Base-by-base conservation (phyloP, 2,329 filamentous ascomycete species). In the Hirsutella rhossiliensis region DNA sequence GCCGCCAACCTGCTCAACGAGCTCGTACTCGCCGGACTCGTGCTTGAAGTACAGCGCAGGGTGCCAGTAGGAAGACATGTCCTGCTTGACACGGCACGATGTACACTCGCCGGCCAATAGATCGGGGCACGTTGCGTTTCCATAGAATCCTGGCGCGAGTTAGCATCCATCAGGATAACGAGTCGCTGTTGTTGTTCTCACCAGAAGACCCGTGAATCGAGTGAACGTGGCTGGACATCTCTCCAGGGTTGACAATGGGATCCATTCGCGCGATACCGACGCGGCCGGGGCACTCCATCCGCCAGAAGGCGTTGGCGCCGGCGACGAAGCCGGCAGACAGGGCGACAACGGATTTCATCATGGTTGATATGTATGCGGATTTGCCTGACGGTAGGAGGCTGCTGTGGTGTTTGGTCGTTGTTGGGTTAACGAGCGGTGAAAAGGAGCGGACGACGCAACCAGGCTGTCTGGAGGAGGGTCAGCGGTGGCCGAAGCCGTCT, bases 31-130 rank as follows among this genome's bases (percentile, higher is more conserved):
- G 45, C 82, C 77, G 52, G 84, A 82, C 12, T 64, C 56, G 55
- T 88, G 76, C 57, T 80, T 63, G 62, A 94, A 95, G 67, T 90
- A 89, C 50, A 94, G 58, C 2, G 76, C 66, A 1, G 88, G 88
- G 43, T 80, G 78, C 86, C 87, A 95, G 67, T 95, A 95, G 29
- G 79, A 80, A n/a, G 87, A 94, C 65, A 80, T 83, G 65, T 95
- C 88, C 64, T 90, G 72, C 32, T 70, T 78, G 37, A 94, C 83
- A 45, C 74, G 77, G 60, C 87, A 94, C 11, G 86, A 89, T 2
- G 87, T 92, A 66, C 88, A 95, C 50, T 78, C 66, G 39, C 75
- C 80, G 15, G 56, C 61, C 5, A 71, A 56, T 13, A 95, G 73
- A 36, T 76, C 67, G 0, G 73, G 65, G 52, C 71, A 78, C 36